Conservation (phyloP, 352 stramenopile species). For the Phytophthora pluvialis region DNA sequence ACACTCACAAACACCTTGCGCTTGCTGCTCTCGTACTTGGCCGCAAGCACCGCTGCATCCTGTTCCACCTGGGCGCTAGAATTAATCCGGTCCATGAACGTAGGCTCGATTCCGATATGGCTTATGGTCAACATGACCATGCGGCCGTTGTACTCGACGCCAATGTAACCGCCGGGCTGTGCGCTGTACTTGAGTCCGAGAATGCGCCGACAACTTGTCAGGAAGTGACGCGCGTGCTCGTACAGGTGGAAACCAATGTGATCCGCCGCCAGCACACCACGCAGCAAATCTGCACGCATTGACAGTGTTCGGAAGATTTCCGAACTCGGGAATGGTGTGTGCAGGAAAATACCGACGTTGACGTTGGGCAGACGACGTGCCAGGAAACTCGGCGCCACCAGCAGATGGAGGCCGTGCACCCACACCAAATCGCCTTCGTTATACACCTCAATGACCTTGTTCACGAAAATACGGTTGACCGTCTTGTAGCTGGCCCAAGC, state of each 20-base stretch:
- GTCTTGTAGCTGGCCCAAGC: slow-evolving; percentile 96
- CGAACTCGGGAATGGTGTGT: slow-evolving; percentile 99
- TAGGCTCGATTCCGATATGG: slow-evolving; percentile 97
- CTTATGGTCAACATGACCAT: slow-evolving; percentile 97
- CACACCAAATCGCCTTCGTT: slow-evolving; percentile 95
- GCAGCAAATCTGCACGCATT: slow-evolving; percentile 95
- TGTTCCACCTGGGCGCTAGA: slow-evolving; percentile 59
- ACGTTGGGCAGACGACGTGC: slow-evolving; percentile 91
- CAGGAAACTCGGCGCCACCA: slow-evolving; percentile 98
- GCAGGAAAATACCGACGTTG: slow-evolving; percentile 98
- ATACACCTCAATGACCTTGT: slow-evolving; percentile 93
- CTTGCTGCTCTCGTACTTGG: slow-evolving; percentile 62
- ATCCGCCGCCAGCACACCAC: slow-evolving; percentile 96
- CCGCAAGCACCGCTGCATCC: slow-evolving; percentile 45
- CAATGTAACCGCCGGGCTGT: slow-evolving; percentile 92
- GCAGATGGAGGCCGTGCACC: slow-evolving; percentile 98
- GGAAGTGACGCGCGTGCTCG: slow-evolving; percentile 98
- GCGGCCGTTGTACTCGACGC: slow-evolving; percentile 96
- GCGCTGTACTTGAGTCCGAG: slow-evolving; percentile 91
- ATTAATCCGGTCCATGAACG: slow-evolving; percentile 78
- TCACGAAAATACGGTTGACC: slow-evolving; percentile 97
- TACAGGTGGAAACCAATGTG: slow-evolving; percentile 99
- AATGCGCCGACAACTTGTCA: slow-evolving; percentile 95
- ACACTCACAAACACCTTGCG: slow-evolving; percentile 93
- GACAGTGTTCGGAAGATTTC: slow-evolving; percentile 99